Evolutionary conservation across 805 yeast genomes (phyloP), one percentile per base, ranked within the genome.

Genomic region (Saccharomycopsis fermentans): DNA sequence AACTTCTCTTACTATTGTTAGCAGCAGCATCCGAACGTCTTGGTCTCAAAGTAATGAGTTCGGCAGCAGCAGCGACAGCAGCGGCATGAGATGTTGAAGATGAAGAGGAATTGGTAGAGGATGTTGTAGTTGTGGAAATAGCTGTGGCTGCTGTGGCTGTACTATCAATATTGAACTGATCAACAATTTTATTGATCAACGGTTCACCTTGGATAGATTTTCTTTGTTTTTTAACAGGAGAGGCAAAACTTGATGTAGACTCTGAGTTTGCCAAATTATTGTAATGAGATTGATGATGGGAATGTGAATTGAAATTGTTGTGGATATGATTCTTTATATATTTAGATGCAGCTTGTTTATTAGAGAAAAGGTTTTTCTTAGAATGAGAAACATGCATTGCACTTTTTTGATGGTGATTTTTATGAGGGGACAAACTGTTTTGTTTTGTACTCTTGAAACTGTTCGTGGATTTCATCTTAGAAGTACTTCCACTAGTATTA

Each of bases 361-460:
- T 35, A 19, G 32, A 35, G n/a, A 53, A 53, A 6, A 43, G 65
- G 52, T 67, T 67, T 57, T 67, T 66, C 6, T 14, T 34, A 17
- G 17, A 32, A 19, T 40, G 37, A 12, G 54, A 29, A 12, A 37
- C 54, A 40, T 26, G 50, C 40, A 55, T 52, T 47, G 17, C 52
- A 29, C 43, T 34, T 14, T 54, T 35, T 24, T 43, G 34, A 51
- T 40, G 19, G 55, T 48, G 3, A 62, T 51, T 32, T 65, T 43
- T 43, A 24, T 43, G 29, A 9, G 50, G 50, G 4, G 50, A 43
- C 12, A 34, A 39, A 67, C 65, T 8, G 68, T 64, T 4, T 68
- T 67, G 58, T 66, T 64, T 47, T 70, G 66, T 29, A 64, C 52
- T 11, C 52, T 55, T 58, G 54, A 56, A 53, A n/a, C 55, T 55